Conservation (phyloP, 805 yeast species). For the Ogataea corticis region DNA sequence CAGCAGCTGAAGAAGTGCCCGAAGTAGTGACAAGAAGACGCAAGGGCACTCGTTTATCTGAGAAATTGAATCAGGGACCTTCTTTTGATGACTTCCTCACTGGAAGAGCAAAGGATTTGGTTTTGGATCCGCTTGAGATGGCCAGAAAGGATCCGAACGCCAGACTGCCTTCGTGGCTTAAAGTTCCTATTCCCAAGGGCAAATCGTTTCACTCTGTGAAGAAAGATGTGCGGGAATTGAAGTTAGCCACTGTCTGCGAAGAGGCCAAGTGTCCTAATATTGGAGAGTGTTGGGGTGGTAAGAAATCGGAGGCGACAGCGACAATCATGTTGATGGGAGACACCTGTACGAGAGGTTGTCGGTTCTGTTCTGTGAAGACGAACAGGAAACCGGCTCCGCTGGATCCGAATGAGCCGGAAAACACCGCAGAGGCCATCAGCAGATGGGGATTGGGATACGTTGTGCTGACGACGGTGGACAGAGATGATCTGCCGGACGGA, state of each 20-base stretch:
- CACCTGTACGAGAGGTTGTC: slow-evolving; percentile 98
- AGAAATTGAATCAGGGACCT: slow-evolving; percentile 79
- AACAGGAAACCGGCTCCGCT: slow-evolving; percentile 82
- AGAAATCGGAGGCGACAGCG: slow-evolving; percentile 90
- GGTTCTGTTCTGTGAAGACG: slow-evolving; percentile 97
- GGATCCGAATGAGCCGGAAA: slow-evolving; percentile 96
- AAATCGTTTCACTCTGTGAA: slow-evolving; percentile 76
- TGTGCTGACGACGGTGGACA: slow-evolving; percentile 94
- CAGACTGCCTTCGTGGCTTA: slow-evolving; percentile 89
- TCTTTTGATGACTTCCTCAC: slow-evolving; percentile 87
- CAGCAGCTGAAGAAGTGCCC: slow-evolving; percentile 5
- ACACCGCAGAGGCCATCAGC: slow-evolving; percentile 94
- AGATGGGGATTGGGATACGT: slow-evolving; percentile 99
- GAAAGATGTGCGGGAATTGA: slow-evolving; percentile 82
- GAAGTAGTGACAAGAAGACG: slow-evolving; percentile 39
- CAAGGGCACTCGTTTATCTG: slow-evolving; percentile 62
- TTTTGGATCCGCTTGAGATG: slow-evolving; percentile 73
- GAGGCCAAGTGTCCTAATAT: slow-evolving; percentile 99
- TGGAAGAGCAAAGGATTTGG: slow-evolving; percentile 71
- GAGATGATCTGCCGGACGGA: slow-evolving; percentile 93
- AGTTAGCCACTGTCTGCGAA: slow-evolving; percentile 94
- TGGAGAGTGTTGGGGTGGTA: slow-evolving; percentile 99
- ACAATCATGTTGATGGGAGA: slow-evolving; percentile 98
- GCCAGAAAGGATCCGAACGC: slow-evolving; percentile 69
- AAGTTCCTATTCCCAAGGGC: slow-evolving; percentile 97